These are phyloP conservation scores for Aspergillus sp. DNA, from an alignment of 2,329 filamentous ascomycete genomes.

Conservation along the genomic window DNA sequence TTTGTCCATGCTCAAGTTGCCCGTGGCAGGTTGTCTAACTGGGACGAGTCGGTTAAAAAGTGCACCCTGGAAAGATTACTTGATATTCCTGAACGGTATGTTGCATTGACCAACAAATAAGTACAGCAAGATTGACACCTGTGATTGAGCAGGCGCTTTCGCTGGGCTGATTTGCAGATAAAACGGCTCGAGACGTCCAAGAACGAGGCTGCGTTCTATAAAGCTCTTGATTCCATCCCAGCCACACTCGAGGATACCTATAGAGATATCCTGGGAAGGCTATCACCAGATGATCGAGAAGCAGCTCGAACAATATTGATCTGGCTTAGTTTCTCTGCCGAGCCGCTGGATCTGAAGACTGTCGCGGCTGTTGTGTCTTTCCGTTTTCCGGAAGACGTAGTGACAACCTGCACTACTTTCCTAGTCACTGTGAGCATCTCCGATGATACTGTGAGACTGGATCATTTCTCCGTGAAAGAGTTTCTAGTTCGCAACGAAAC, in stretches of 20 bases:
- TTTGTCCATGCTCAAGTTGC: conserved; percentile 1
- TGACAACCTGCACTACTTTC: neutral
- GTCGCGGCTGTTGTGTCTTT: conserved; percentile 1
- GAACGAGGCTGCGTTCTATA: neutral
- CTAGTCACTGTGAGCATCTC: neutral
- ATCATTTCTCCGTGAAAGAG: conserved; percentile 8
- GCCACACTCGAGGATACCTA: conserved; percentile 3
- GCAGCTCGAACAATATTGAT: conserved; percentile 1
- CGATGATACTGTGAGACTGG: neutral
- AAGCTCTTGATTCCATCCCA: neutral
- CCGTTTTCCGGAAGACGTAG: neutral
- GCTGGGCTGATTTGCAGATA: conserved; percentile 5
- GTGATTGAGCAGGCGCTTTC: conserved; percentile 3
- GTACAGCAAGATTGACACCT: neutral
- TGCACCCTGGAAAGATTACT: neutral
- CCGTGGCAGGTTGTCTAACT: neutral
- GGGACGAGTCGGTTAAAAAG: neutral
- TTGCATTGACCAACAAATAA: neutral
- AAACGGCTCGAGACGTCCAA: neutral
- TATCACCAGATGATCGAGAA: neutral
- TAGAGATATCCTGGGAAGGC: neutral
- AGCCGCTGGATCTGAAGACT: neutral
- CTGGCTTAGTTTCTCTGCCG: neutral
- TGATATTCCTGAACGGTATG: conserved; percentile 2
- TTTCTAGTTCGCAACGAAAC: neutral